Conservation (phyloP, 768 basidiomycete species). For the Psilocybe cyanescens region DNA sequence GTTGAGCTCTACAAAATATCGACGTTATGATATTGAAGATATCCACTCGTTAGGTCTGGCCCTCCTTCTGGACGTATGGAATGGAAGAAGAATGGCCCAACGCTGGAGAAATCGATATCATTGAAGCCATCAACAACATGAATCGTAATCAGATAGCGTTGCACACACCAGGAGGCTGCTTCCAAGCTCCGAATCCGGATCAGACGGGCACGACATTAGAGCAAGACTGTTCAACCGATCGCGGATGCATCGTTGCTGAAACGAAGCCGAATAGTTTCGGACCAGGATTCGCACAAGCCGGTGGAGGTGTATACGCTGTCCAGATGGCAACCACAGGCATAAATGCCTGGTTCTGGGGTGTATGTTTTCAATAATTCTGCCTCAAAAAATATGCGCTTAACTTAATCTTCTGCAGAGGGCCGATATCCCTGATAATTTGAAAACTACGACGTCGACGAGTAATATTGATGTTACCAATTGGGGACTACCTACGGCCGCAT, state of each 20-base stretch:
- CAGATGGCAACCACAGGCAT: conserved; percentile 62
- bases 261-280: conserved; percentile 66
- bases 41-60: conserved; percentile 42
- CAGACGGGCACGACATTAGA: conserved; percentile 56
- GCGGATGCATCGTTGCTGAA: conserved; percentile 72
- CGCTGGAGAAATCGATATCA: conserved; percentile 62
- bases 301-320: conserved; percentile 79
- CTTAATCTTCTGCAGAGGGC: conserved; percentile 35
- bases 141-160: conserved; percentile 74
- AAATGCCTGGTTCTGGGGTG: conserved; percentile 49
- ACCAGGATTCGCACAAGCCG: conserved; percentile 63
- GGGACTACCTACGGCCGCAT: conserved; percentile 70
- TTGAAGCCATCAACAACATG: conserved; percentile 83
- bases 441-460: conserved; percentile 35
- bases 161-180: conserved; percentile 62
- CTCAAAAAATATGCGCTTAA: not conserved
- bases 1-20: conserved; percentile 18
- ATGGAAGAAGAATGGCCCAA: conserved; percentile 45
- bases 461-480: conserved; percentile 46
- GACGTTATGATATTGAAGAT: not conserved
- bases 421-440: conserved; percentile 43
- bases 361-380: conserved; percentile 24
- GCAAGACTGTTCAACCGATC: conserved; percentile 57
- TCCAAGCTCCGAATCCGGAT: conserved; percentile 34
- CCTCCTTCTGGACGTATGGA: conserved; percentile 51